These are phyloP conservation scores for Phaffomyces antillensis DNA, from an alignment of 805 yeast species.

Conservation along the genomic window DNA sequence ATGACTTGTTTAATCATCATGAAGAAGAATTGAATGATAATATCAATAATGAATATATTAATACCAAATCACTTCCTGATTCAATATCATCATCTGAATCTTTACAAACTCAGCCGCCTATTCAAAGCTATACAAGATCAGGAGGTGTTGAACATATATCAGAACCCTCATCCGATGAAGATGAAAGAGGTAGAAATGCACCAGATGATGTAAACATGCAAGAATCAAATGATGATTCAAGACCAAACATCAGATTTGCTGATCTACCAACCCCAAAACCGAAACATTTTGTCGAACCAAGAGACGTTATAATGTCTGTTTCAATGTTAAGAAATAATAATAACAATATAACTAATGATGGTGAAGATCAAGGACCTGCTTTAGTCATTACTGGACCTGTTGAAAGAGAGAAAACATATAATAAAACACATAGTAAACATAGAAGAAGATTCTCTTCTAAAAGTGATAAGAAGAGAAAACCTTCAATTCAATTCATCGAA, in stretches of 20 bases:
- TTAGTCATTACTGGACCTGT: conserved; percentile 72
- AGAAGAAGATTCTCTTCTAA: neutral
- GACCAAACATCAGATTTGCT: conserved; percentile 17
- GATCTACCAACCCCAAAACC: conserved; percentile 21
- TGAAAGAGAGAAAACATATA: conserved; percentile 40
- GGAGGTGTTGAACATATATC: conserved; percentile 12
- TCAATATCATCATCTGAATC: neutral
- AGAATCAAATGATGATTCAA: neutral
- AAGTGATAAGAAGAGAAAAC: neutral
- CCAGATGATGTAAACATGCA: conserved; percentile 4
- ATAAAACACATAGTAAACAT: neutral
- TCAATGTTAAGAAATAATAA: conserved; percentile 63
- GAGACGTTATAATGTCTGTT: conserved; percentile 79
- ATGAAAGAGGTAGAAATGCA: conserved; percentile 5
- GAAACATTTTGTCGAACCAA: conserved; percentile 56
- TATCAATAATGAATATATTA: too few relatives aligned
- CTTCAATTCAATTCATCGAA: conserved; percentile 24
- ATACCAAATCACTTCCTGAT: too few relatives aligned
- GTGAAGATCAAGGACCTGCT: conserved; percentile 69
- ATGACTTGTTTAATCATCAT: neutral
- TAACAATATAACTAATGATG: conserved; percentile 31
- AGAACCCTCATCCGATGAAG: conserved; percentile 21
- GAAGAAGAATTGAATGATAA: too few relatives aligned
- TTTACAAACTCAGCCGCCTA: neutral
- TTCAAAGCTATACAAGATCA: neutral